A percentile compares a stretch with the other conserved stretches of the same genome.
These are phyloP conservation scores for Grammothele lineata DNA, from an alignment of 768 basidiomycete species.

Conservation along the genomic window DNA sequence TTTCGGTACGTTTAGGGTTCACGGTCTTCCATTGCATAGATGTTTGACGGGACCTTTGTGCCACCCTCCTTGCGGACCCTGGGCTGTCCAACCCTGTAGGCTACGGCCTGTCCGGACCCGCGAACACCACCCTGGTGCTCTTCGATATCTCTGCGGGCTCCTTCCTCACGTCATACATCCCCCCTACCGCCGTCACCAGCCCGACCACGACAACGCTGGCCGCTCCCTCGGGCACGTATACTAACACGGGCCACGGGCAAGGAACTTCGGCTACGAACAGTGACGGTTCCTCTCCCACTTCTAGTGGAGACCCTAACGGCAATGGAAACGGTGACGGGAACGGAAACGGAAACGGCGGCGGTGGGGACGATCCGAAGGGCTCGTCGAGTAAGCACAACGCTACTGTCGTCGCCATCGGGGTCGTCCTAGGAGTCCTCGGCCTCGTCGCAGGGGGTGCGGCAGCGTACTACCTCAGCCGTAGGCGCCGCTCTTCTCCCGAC, in stretches of 20 bases:
- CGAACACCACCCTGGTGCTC: slow-evolving; percentile 49
- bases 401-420: slow-evolving; percentile 57
- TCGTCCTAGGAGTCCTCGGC: slow-evolving; percentile 56
- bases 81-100: slow-evolving; percentile 9
- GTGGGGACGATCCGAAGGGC: slow-evolving; percentile 17
- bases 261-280: slow-evolving; percentile 7
- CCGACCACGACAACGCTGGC: slow-evolving; percentile 25
- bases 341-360: too few species aligned
- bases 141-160: slow-evolving; percentile 39
- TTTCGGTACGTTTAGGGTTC: slow-evolving; percentile 54
- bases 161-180: slow-evolving; percentile 36
- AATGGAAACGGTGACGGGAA: slow-evolving; percentile 20
- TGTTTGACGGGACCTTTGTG: too few species aligned
- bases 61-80: too few species aligned
- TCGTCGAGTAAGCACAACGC: slow-evolving; percentile 20
- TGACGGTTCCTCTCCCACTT: slow-evolving; percentile 7
- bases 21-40: slow-evolving; percentile 34
- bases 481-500: slow-evolving; percentile 21
- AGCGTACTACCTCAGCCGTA: slow-evolving; percentile 44
- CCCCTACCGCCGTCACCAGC: slow-evolving; percentile 20
- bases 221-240: slow-evolving; percentile 16
- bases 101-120: slow-evolving; percentile 38
- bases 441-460: slow-evolving; percentile 41
- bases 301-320: slow-evolving; percentile 18
- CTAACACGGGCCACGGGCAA: slow-evolving; percentile 9